These are phyloP conservation scores for Silene latifolia DNA, from an alignment of 148 eudicot species.

Conservation along the genomic window DNA sequence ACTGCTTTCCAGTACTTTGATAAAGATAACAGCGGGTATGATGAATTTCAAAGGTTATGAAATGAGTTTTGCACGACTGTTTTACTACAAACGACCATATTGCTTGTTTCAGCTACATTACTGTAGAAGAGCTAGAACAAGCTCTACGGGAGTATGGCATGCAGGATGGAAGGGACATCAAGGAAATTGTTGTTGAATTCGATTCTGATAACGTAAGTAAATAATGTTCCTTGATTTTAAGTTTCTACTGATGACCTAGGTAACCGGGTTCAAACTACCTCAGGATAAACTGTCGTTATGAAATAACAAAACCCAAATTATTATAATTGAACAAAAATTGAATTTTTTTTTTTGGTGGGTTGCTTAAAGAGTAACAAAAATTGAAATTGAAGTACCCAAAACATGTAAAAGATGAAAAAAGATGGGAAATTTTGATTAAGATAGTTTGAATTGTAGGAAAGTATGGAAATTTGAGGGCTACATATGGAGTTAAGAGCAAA, in stretches of 20 bases:
- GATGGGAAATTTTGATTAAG: background rate
- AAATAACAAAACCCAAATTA: background rate
- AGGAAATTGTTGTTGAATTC: slow-evolving; percentile 81
- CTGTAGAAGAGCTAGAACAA: slow-evolving; percentile 89
- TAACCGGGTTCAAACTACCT: too few relatives aligned
- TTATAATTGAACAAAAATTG: background rate
- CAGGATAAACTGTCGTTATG: too few relatives aligned
- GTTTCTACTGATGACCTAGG: too few relatives aligned
- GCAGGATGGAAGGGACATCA: slow-evolving; percentile 73
- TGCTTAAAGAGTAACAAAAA: background rate
- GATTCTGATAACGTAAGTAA: slow-evolving; percentile 73
- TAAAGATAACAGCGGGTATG: slow-evolving; percentile 94
- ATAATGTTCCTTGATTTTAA: too few relatives aligned
- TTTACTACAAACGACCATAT: background rate
- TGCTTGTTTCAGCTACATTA: slow-evolving; percentile 54
- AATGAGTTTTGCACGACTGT: background rate
- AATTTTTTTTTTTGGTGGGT: background rate
- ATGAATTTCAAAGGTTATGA: background rate
- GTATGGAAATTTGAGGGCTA: background rate
- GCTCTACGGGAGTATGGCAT: slow-evolving; percentile 79
- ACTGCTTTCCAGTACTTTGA: slow-evolving; percentile 97
- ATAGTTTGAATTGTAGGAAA: slow-evolving; percentile 10
- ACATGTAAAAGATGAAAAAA: slow-evolving; percentile 11
- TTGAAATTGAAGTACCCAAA: slow-evolving; percentile 12
- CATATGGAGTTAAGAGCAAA: background rate